Evolutionary conservation across 2,329 filamentous ascomycete species (phyloP).

Genomic region (Keithomyces neogunnii): DNA sequence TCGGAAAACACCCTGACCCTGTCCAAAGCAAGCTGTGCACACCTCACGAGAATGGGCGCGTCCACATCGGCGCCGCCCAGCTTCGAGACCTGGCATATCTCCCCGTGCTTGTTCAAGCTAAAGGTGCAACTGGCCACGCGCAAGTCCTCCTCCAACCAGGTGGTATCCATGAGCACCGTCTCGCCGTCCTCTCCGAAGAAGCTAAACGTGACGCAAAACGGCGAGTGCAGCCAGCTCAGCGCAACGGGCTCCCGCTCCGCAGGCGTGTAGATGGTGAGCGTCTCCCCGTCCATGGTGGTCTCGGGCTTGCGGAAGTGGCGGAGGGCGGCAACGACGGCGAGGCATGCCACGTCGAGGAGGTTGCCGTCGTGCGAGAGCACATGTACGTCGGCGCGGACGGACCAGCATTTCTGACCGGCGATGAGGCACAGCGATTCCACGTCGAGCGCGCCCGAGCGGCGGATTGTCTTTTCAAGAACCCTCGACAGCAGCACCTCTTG

Average conservation of each 20-base stretch:
- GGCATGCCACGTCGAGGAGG: conserved; percentile 75
- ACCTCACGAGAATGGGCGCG: conserved; percentile 68
- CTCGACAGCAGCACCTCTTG: conserved; percentile 80
- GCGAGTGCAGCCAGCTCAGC: conserved; percentile 83
- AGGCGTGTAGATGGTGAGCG: conserved; percentile 73
- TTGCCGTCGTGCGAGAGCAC: conserved; percentile 87
- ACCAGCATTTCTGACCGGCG: conserved; percentile 85
- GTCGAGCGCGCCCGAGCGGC: conserved; percentile 84
- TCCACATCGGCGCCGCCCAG: conserved; percentile 77
- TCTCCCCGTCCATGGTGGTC: conserved; percentile 75
- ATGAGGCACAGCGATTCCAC: conserved; percentile 93
- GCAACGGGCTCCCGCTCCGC: conserved; percentile 86
- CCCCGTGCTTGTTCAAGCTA: conserved; percentile 80
- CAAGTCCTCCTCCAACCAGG: conserved; percentile 67
- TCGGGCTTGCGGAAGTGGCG: conserved; percentile 90
- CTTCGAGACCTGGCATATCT: conserved; percentile 88
- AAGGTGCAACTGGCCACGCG: conserved; percentile 67
- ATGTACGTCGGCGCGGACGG: conserved; percentile 83
- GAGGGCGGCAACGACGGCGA: conserved; percentile 79
- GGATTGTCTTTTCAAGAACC: conserved; percentile 87
- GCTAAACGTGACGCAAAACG: conserved; percentile 83
- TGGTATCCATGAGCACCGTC: conserved; percentile 60
- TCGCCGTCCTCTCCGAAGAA: conserved; percentile 60
- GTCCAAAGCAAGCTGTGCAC: conserved; percentile 62
- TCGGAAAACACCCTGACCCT: conserved; percentile 76